These are phyloP conservation scores for Phytophthora vignae DNA, from an alignment of 352 stramenopile species.

Conservation along the genomic window DNA sequence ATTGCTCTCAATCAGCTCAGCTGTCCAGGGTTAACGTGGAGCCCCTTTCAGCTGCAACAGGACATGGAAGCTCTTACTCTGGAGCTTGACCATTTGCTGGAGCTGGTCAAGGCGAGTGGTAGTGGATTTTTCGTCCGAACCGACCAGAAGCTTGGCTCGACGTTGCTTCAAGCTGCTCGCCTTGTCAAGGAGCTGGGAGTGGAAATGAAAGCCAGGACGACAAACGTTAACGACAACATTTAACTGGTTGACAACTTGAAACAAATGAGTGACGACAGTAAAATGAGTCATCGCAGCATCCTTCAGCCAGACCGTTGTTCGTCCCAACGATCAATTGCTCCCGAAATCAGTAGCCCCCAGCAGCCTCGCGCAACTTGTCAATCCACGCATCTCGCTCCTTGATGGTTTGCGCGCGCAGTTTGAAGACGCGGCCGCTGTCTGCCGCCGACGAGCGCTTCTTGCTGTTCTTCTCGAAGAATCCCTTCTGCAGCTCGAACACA, in stretches of 20 bases:
- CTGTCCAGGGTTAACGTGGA: slow-evolving; percentile 35
- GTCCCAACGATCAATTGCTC: not conserved
- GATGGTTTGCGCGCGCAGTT: slow-evolving; percentile 84
- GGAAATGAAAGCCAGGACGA: slow-evolving; percentile 1
- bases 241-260: slow-evolving; percentile 5
- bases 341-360: slow-evolving; percentile 45
- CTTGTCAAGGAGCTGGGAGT: slow-evolving; percentile 11
- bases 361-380: slow-evolving; percentile 68
- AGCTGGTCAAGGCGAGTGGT: slow-evolving; percentile 18
- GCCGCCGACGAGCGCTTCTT: slow-evolving; percentile 76
- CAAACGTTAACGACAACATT: slow-evolving; percentile 9
- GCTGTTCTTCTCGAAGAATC: slow-evolving; percentile 84
- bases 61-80: slow-evolving; percentile 38
- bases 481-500: slow-evolving; percentile 79
- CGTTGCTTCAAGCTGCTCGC: slow-evolving; percentile 7
- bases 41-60: slow-evolving; percentile 39
- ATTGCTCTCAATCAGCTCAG: slow-evolving; percentile 48
- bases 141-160: not conserved
- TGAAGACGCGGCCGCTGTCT: slow-evolving; percentile 83
- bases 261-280: not conserved
- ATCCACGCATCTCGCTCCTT: slow-evolving; percentile 88
- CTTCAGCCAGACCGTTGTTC: not conserved
- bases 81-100: slow-evolving; percentile 41
- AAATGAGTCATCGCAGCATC: slow-evolving; percentile 10
- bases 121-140: not conserved